Evolutionary conservation across 139 green algal genomes (phyloP), one percentile per base, ranked within the genome.

Genomic region (Asterochloris erici): DNA sequence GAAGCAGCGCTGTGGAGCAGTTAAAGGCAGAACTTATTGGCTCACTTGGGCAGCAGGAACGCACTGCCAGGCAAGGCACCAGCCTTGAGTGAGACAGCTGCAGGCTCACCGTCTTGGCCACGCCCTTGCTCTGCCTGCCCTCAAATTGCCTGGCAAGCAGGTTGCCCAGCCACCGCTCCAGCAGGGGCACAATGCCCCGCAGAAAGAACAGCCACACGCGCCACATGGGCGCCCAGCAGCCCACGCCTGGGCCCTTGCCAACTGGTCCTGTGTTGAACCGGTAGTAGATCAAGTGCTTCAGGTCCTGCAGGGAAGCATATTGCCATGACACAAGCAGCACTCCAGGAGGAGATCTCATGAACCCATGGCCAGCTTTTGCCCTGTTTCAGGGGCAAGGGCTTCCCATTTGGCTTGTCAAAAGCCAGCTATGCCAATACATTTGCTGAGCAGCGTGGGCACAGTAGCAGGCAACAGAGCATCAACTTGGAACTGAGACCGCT

Each of bases 201-300:
- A 99, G 93, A 91, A 99, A 99, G 93, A 99, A 99, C 24, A 99
- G 91, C 97, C 97, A 99, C 79, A 99, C 97, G 73, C 97, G 95
- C 97, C 97, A 99, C 93, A 98, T 96, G 69, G 97, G 97, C 19
- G 97, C 97, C 97, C 97, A 99, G 89, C 99, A 96, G 81, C 97
- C 97, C n/a, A 98, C 97, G 24, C 97, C 97, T 6, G 97, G 97
- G 74, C 97, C 97, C 90, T 99, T 99, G 83, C 95, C 96, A 27
- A 98, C 95, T 21, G 95, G 96, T 1, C 96, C 96, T 0, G 94
- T 97, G 94, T 99, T 99, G 93, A 99, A 99, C 80, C 97, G 92
- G 94, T 99, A 99, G 92, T 99, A 99, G 74, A 99, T 96, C 74
- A 99, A 90, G 89, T 99, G 97, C 93, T 99, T 99, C 60, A 99